These are phyloP conservation scores for Poa annua DNA, from an alignment of 176 grass and related monocot species.

Conservation along the genomic window DNA sequence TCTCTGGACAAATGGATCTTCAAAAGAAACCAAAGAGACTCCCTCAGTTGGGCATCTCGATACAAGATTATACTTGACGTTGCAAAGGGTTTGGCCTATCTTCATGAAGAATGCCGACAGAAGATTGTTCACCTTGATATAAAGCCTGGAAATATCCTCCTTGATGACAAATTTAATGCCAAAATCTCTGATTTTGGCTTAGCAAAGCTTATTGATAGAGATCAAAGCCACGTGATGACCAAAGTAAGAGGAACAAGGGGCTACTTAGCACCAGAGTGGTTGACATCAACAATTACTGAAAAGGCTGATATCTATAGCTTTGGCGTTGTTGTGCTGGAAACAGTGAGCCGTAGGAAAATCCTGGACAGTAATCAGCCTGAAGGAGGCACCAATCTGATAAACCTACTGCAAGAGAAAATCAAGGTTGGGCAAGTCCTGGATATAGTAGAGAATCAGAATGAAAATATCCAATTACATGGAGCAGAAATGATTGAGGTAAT, in stretches of 20 bases:
- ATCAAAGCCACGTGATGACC: slow-evolving; percentile 85
- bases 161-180: slow-evolving; percentile 74
- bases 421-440: slow-evolving; percentile 59
- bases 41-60: slow-evolving; percentile 74
- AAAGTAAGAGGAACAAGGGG: slow-evolving; percentile 75
- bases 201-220: slow-evolving; percentile 83
- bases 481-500: slow-evolving; percentile 58
- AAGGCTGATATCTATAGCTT: slow-evolving; percentile 86
- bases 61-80: slow-evolving; percentile 70
- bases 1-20: slow-evolving; percentile 86
- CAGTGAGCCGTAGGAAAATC: slow-evolving; percentile 64
- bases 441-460: slow-evolving; percentile 53
- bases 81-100: slow-evolving; percentile 72
- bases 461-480: slow-evolving; percentile 51
- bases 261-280: slow-evolving; percentile 83
- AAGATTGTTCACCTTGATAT: slow-evolving; percentile 89
- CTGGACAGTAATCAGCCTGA: slow-evolving; percentile 57
- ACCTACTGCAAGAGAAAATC: slow-evolving; percentile 71
- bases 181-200: slow-evolving; percentile 85
- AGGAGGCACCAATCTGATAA: slow-evolving; percentile 62
- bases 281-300: slow-evolving; percentile 81
- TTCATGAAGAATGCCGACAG: slow-evolving; percentile 77
- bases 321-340: slow-evolving; percentile 70
- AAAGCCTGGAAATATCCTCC: slow-evolving; percentile 77
- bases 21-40: slow-evolving; percentile 42